phyloP scores from a whole-genome alignment of 2,329 filamentous ascomycete genomes.

The Tympanopsis confertula region DNA sequence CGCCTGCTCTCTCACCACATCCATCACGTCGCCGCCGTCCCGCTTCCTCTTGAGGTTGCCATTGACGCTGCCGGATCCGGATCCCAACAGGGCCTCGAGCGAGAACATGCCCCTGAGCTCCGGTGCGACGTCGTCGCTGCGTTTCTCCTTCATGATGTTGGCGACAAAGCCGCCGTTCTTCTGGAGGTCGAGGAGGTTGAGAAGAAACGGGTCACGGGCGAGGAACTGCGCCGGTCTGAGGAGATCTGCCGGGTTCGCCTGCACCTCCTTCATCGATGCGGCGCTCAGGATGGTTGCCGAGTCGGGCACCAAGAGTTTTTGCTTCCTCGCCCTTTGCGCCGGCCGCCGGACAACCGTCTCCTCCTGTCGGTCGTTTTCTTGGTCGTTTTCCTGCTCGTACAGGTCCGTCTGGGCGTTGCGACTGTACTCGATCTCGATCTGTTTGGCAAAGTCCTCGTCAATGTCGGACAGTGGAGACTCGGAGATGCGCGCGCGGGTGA shows the following conservation, averaged over 20 bases:
- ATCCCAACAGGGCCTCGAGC: conserved; percentile 44
- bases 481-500: conserved; percentile 49
- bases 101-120: conserved; percentile 86
- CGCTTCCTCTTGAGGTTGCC: conserved; percentile 88
- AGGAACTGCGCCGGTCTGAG: conserved; percentile 73
- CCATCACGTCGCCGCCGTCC: conserved; percentile 72
- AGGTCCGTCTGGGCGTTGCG: conserved; percentile 37
- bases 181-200: conserved; percentile 85
- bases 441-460: conserved; percentile 48
- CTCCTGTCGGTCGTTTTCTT: conserved; percentile 28
- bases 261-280: conserved; percentile 72
- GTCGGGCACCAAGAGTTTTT: conserved; percentile 73
- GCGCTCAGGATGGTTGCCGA: conserved; percentile 66
- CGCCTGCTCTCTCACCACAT: conserved; percentile 47
- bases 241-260: conserved; percentile 76
- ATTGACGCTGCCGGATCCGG: conserved; percentile 49
- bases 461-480: conserved; percentile 63
- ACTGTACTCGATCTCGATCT: conserved; percentile 44
- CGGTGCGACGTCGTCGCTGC: conserved; percentile 73
- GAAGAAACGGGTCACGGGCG: conserved; percentile 73
- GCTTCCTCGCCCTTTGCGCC: conserved; percentile 61
- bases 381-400: conserved; percentile 48
- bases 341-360: conserved; percentile 52
- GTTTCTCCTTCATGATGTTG: conserved; percentile 71
- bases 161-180: conserved; percentile 82